Evolutionary conservation across 805 yeast genomes (phyloP), one percentile per base, ranked within the genome.

Genomic region (Ogataea paradorogensis): DNA sequence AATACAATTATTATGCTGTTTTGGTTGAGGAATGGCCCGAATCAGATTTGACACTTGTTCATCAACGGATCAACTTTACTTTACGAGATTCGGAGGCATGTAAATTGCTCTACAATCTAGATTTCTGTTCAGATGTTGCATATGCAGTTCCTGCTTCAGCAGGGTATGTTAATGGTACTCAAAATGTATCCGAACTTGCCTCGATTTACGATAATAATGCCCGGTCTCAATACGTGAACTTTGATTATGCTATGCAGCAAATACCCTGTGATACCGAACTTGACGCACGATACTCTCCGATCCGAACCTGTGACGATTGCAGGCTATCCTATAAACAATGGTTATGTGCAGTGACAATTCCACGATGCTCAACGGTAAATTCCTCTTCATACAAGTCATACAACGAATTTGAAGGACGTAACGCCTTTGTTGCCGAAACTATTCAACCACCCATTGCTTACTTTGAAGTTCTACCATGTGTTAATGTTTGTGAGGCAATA

Each of bases 271-370:
- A 84, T 47, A 70, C 83, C 1, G 78, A 75, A 23, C 61, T 66
- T 11, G 89, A 79, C 44, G 73, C 87, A 2, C 54, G 78, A 5
- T 91, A 74, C 60, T 86, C 96, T 1, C 87, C 95, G 8, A 55
- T 91, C 16, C 60, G 78, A 27, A 70, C 82, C 0, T 91, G 99
- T 55, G 70, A 67, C 10, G 80, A 86, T 53, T 91, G 99, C 58
- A 71, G 73, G 1, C 48, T 58, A 2, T 71, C 90, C 1, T 91
- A 91, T 59, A 79, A 77, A 52, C 71, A 81, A 52, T 91, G 99
- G 99, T 70, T 93, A 14, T 91, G 99, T 63, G 72, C 95, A 0
- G 87, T 88, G 4, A 70, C 88, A 0, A 85, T 91, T 5, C 98
- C 98, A 0, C 68, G 97, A 22, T 91, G 99, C 53, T 70, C 86